Conservation (phyloP, 106 monocot species). For the Chionographis japonica region DNA sequence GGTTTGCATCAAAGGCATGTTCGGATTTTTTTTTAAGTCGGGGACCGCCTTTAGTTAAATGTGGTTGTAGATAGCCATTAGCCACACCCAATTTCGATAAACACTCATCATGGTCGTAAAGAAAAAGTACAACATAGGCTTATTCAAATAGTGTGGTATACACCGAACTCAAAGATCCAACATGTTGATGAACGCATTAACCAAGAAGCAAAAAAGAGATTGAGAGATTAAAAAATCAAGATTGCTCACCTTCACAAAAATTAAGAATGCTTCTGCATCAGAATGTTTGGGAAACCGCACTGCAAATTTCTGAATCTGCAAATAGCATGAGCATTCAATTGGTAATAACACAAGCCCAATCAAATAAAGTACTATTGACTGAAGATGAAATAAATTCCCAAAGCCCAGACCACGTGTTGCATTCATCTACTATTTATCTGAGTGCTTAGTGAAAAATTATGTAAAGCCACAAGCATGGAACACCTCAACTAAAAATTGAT, state of each 20-base stretch:
- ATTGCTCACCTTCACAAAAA: slow-evolving; percentile 45
- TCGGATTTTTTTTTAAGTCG: too few relatives aligned
- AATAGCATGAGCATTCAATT: background rate
- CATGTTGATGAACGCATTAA: background rate
- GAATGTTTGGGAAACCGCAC: slow-evolving; percentile 33
- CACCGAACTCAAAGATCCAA: background rate
- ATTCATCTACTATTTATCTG: too few relatives aligned
- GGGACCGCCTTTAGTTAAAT: too few relatives aligned
- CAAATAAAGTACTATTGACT: too few relatives aligned
- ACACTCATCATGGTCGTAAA: too few relatives aligned
- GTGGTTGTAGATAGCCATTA: too few relatives aligned
- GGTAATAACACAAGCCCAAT: background rate
- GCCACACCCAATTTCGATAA: too few relatives aligned
- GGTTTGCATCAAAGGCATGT: too few relatives aligned
- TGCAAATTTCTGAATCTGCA: slow-evolving; percentile 78
- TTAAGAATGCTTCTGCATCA: slow-evolving; percentile 46
- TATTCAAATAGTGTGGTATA: background rate
- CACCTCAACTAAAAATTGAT: background rate
- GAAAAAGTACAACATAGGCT: too few relatives aligned
- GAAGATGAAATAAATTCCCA: too few relatives aligned
- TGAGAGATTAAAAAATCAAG: slow-evolving; percentile 1
- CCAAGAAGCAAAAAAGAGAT: background rate
- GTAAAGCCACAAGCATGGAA: background rate
- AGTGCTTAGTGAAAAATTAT: background rate
- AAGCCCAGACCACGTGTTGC: too few relatives aligned